Evolutionary conservation across 306 rosid species (phyloP).

Genomic region (Heteromeles arbutifolia): DNA sequence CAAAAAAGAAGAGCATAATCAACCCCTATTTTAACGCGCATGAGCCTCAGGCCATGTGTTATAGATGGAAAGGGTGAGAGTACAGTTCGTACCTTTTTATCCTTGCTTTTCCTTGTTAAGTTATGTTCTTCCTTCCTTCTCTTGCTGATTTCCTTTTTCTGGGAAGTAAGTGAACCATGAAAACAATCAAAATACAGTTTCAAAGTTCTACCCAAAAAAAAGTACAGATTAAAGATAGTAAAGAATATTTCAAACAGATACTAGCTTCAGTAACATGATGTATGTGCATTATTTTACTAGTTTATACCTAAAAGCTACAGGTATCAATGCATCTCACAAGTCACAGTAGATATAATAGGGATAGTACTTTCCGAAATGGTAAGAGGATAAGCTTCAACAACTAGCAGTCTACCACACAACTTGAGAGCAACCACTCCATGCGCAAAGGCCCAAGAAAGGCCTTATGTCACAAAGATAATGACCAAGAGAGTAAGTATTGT

Average conservation of each 20-base stretch:
- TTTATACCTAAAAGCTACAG: background rate
- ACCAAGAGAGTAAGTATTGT: background rate
- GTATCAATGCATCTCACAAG: background rate
- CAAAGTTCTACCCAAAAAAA: background rate
- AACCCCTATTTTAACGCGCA: background rate
- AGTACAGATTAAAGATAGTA: background rate
- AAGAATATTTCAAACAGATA: background rate
- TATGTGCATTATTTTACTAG: background rate
- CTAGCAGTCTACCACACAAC: background rate
- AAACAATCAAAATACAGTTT: background rate
- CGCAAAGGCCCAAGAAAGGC: background rate
- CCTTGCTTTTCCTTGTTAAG: conserved; percentile 70
- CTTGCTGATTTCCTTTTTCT: conserved; percentile 97
- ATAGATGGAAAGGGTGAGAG: background rate
- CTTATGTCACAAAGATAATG: background rate
- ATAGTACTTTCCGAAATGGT: background rate
- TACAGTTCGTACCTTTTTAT: conserved; percentile 61
- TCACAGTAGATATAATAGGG: background rate
- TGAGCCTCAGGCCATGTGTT: background rate
- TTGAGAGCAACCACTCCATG: background rate
- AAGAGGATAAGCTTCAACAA: background rate
- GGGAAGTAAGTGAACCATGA: conserved; percentile 18
- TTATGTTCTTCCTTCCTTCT: conserved; percentile 93
- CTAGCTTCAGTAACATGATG: background rate
- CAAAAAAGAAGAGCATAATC: background rate